Base-by-base conservation (phyloP, 345 rosid genomes). In the Limnanthes douglasii region DNA sequence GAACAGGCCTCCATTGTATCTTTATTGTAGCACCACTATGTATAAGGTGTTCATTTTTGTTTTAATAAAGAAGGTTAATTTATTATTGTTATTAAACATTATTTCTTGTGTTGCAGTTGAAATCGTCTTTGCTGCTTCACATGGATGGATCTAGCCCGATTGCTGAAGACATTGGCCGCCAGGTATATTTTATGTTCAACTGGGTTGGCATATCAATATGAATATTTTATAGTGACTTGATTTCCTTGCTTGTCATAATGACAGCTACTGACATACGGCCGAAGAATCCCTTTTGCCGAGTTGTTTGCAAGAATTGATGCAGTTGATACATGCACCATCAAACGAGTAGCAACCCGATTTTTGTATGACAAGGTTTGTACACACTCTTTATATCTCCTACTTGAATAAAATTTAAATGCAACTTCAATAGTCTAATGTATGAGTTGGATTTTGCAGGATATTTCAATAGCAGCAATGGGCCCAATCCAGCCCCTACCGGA, bases 141-240 rank as follows among this genome's bases (percentile, higher is more conserved):
- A 65, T 81, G 19, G 99, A 92, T 66, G 99, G 99, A 62, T 69
- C 90, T 6, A 92, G 94, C 46, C 83, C 93, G 29, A 57, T 85
- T 21, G 99, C 99, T 26, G 96, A 85, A 56, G 94, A 92, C 61
- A 92, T 85, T 43, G 96, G 96, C 24, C 94, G 94, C 34, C 99
- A 92, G 96, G 99, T 92, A 64, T 37, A 28, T n/a, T n/a, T n/a
- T n/a, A n/a, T n/a, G n/a, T n/a, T n/a, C n/a, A n/a, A n/a, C n/a
- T n/a, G n/a, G n/a, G n/a, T n/a, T n/a, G n/a, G n/a, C n/a, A n/a
- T n/a, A n/a, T n/a, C n/a, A n/a, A n/a, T n/a, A n/a, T n/a, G n/a
- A n/a, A n/a, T n/a, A n/a, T n/a, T n/a, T n/a, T n/a, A n/a, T n/a
- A n/a, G 8, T 26, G 30, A 26, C 2, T 26, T 27, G 17, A 13